Conservation (phyloP, 345 rosid genomes). For the Moricandia arvensis region DNA sequence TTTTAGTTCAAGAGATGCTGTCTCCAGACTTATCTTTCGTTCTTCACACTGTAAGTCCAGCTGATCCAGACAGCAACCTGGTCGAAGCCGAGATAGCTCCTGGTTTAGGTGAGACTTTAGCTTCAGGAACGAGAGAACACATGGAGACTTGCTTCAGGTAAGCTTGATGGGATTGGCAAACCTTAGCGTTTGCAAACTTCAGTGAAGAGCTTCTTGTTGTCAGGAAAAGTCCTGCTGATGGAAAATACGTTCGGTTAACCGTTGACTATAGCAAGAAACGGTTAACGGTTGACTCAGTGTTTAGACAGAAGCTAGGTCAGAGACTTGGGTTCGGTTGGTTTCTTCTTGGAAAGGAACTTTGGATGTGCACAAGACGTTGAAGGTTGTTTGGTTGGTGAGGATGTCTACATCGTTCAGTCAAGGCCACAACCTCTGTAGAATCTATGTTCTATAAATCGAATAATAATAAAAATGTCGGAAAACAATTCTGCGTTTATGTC, state of each 20-base stretch:
- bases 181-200: constrained; percentile 90
- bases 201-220: constrained; percentile 78
- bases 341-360: constrained; percentile 82
- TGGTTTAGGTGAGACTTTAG: constrained; percentile 94
- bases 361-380: constrained; percentile 95
- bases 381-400: constrained; percentile 91
- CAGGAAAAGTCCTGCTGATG: constrained; percentile 76
- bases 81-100: constrained; percentile 96
- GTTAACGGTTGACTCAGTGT: constrained; percentile 61
- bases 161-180: constrained; percentile 68
- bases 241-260: constrained; percentile 55
- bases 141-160: constrained; percentile 83
- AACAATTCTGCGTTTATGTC: constrained; percentile 8
- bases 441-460: constrained; percentile 8
- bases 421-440: constrained; percentile 80
- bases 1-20: constrained; percentile 94
- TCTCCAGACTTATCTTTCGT: constrained; percentile 87
- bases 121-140: constrained; percentile 96
- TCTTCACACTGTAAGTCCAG: constrained; percentile 90
- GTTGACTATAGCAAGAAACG: constrained; percentile 94
- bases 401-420: constrained; percentile 80
- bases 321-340: constrained; percentile 75
- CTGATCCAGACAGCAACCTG: constrained; percentile 54
- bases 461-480: not conserved
- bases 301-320: constrained; percentile 77